phyloP scores from a whole-genome alignment of 352 stramenopile species.

The Halophytophthora polymorphica region DNA sequence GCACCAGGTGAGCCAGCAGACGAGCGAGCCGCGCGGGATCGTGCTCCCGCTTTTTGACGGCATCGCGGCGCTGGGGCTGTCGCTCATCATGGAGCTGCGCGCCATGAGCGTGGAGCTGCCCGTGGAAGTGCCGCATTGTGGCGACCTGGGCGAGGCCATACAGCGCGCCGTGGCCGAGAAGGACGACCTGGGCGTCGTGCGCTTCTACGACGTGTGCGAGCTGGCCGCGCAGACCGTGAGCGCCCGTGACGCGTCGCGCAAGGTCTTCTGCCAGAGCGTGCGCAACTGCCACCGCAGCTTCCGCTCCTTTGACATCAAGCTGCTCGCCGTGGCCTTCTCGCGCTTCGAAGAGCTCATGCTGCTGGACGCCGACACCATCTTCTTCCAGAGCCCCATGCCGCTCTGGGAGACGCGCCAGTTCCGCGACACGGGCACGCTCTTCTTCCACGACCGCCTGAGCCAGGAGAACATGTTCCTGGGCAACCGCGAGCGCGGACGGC shows the following conservation, averaged over 20 bases:
- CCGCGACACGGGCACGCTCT: constrained; percentile 44
- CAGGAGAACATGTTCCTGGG: constrained; percentile 40
- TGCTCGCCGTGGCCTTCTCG: constrained; percentile 62
- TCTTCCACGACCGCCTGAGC: constrained; percentile 54
- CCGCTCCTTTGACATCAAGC: constrained; percentile 54
- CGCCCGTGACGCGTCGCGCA: constrained; percentile 22
- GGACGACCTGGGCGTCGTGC: constrained; percentile 36
- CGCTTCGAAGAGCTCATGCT: constrained; percentile 73
- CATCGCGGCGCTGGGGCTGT: constrained; percentile 46
- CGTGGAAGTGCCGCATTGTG: constrained; percentile 63
- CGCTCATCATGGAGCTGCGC: constrained; percentile 57
- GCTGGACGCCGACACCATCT: constrained; percentile 61
- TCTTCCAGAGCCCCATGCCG: constrained; percentile 54
- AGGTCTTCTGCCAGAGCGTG: constrained; percentile 51
- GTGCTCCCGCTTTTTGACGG: constrained; percentile 55
- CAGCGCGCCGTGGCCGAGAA: constrained; percentile 31
- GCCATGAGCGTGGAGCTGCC: constrained; percentile 42
- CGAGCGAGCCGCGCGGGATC: constrained; percentile 42
- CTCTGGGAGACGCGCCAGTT: constrained; percentile 59
- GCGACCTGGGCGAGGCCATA: constrained; percentile 36
- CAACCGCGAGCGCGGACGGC: constrained; percentile 22
- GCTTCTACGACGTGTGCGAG: constrained; percentile 60
- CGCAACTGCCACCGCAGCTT: constrained; percentile 41
- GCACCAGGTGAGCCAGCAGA: constrained; percentile 23
- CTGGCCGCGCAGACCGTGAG: constrained; percentile 27